Conservation (phyloP, 495 filamentous ascomycete species). For the Penicillium odoratum region DNA sequence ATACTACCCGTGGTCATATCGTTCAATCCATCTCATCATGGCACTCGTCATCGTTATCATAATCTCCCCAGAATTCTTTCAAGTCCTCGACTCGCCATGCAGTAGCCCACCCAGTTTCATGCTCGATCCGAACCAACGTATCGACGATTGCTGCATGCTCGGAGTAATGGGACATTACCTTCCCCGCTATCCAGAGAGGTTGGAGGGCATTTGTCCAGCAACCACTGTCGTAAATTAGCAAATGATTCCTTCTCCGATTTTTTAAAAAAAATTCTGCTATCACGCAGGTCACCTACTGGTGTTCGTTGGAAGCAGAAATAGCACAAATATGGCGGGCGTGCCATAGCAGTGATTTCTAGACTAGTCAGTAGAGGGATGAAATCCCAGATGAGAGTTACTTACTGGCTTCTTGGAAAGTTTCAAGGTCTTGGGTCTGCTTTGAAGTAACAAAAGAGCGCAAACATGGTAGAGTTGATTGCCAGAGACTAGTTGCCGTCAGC, state of each 20-base stretch:
- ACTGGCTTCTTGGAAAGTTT: slow-evolving; percentile 25
- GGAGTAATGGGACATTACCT: slow-evolving; percentile 43
- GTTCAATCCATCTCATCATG: slow-evolving; percentile 26
- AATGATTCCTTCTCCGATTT: not conserved
- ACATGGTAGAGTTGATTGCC: slow-evolving; percentile 48
- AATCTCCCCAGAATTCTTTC: slow-evolving; percentile 43
- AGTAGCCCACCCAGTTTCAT: slow-evolving; percentile 44
- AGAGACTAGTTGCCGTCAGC: slow-evolving; percentile 26
- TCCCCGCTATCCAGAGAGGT: slow-evolving; percentile 48
- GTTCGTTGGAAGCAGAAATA: slow-evolving; percentile 40
- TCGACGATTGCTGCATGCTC: slow-evolving; percentile 45
- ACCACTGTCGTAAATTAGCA: slow-evolving; percentile 26
- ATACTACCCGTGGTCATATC: not conserved
- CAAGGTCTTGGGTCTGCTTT: slow-evolving; percentile 36
- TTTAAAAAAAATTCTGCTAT: not conserved
- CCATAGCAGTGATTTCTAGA: slow-evolving; percentile 40
- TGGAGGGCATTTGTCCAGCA: slow-evolving; percentile 50
- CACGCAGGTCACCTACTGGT: slow-evolving; percentile 24
- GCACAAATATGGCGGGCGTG: slow-evolving; percentile 49
- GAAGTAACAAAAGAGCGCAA: slow-evolving; percentile 38
- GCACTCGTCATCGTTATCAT: slow-evolving; percentile 32
- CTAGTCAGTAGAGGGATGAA: not conserved
- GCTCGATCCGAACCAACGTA: slow-evolving; percentile 40
- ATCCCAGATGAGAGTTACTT: not conserved
- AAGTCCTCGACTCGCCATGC: slow-evolving; percentile 46